Evolutionary conservation across 257 asterid species (phyloP).

Genomic region (Fraxinus excelsior): DNA sequence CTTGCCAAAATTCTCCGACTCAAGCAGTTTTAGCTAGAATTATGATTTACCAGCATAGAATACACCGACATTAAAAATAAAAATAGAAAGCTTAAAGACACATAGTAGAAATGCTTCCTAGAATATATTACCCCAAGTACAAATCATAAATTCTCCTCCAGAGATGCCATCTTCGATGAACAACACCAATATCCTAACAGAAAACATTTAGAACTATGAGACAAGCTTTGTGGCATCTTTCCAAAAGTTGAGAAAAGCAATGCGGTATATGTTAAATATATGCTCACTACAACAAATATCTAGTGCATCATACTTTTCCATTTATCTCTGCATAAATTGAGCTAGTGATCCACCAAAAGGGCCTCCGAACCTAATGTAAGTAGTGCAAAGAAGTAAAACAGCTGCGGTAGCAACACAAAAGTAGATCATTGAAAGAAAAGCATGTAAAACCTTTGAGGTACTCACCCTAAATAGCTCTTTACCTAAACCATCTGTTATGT

Average conservation of each 20-base stretch:
- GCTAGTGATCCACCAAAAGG: conserved; percentile 99
- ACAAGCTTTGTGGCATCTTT: neutral
- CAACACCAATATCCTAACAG: conserved; percentile 89
- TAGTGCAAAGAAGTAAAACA: conserved; percentile 26
- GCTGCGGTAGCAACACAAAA: conserved; percentile 20
- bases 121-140: conserved; percentile 78
- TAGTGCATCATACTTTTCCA: conserved; percentile 61
- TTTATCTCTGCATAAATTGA: conserved; percentile 90
- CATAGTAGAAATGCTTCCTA: conserved; percentile 9
- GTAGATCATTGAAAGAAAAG: conserved; percentile 14
- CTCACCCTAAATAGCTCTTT: conserved; percentile 84
- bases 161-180: conserved; percentile 98
- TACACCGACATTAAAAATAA: conserved; percentile 4
- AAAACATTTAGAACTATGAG: conserved; percentile 6
- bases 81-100: neutral
- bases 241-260: conserved; percentile 7
- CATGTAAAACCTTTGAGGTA: conserved; percentile 17
- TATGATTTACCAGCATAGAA: conserved; percentile 6
- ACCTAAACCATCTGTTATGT: conserved; percentile 73
- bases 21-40: conserved; percentile 2
- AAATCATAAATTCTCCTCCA: conserved; percentile 95
- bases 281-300: neutral
- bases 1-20: conserved; percentile 3
- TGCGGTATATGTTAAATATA: conserved; percentile 8
- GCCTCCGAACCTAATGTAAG: conserved; percentile 74